Evolutionary conservation across 148 eudicot species (phyloP).

Genomic region (Polygonum aviculare): DNA sequence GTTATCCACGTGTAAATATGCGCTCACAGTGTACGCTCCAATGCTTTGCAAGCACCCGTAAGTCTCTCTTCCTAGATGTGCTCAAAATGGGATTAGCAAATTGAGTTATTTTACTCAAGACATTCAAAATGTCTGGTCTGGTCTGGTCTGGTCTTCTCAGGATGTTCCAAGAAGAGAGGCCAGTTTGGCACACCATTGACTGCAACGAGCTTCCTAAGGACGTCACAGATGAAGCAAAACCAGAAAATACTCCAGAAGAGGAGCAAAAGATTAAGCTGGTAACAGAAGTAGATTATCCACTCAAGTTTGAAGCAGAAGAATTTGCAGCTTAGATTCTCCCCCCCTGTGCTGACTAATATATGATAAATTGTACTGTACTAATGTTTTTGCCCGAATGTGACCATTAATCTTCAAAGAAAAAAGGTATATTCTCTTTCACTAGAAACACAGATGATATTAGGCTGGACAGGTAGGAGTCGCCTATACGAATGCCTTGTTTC

Average conservation of each 20-base stretch:
- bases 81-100: neutral
- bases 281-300: slow-evolving; percentile 30
- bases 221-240: slow-evolving; percentile 31
- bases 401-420: too few species aligned
- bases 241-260: slow-evolving; percentile 22
- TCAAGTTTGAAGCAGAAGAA: slow-evolving; percentile 29
- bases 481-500: too few species aligned
- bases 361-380: too few species aligned
- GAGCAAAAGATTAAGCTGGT: slow-evolving; percentile 46
- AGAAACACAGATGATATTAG: too few species aligned
- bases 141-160: slow-evolving; percentile 28
- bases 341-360: neutral
- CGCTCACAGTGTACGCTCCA: slow-evolving; percentile 73
- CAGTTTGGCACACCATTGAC: slow-evolving; percentile 71
- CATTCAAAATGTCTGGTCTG: neutral
- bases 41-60: slow-evolving; percentile 90
- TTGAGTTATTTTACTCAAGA: neutral
- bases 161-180: slow-evolving; percentile 88
- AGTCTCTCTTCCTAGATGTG: slow-evolving; percentile 22
- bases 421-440: too few species aligned
- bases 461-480: too few species aligned
- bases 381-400: too few species aligned
- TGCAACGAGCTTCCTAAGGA: slow-evolving; percentile 64
- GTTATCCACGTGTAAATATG: slow-evolving; percentile 93
- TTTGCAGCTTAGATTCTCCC: slow-evolving; percentile 24